Conservation (phyloP, 768 basidiomycete genomes). For the Rhodotorula toruloides region DNA sequence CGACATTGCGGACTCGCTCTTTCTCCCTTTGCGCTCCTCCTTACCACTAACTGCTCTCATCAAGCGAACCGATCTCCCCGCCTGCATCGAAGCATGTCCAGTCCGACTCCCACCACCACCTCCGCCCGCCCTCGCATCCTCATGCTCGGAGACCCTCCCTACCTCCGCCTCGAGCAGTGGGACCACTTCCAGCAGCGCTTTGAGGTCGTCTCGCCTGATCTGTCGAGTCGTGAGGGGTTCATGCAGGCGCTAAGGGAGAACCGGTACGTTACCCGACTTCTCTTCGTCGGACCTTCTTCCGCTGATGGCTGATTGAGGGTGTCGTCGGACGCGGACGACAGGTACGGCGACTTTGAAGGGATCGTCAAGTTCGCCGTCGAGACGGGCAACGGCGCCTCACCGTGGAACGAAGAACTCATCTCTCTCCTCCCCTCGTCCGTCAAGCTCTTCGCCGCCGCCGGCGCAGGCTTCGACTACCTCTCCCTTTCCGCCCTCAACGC, state of each 20-base stretch:
- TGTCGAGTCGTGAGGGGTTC: background rate
- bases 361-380: constrained; percentile 16
- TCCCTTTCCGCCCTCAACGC: constrained; percentile 1
- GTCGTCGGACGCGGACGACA: background rate
- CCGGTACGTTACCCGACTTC: background rate
- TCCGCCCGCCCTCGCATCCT: constrained; percentile 3
- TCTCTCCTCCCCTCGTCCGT: constrained; percentile 9
- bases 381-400: background rate
- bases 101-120: background rate
- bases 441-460: constrained; percentile 8
- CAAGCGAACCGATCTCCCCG: too few species aligned
- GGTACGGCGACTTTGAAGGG: constrained; percentile 6
- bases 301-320: background rate
- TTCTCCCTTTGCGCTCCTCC: too few species aligned
- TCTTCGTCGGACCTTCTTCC: background rate
- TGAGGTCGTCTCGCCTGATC: background rate
- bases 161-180: background rate
- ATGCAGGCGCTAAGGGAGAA: background rate
- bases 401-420: constrained; percentile 18
- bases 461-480: constrained; percentile 12
- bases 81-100: background rate
- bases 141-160: background rate
- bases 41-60: too few species aligned
- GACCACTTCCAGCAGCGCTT: background rate
- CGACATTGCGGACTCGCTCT: too few species aligned